Evolutionary conservation across 345 rosid genomes (phyloP), one percentile per base, ranked within the genome.

Genomic region (Isatis tinctoria): DNA sequence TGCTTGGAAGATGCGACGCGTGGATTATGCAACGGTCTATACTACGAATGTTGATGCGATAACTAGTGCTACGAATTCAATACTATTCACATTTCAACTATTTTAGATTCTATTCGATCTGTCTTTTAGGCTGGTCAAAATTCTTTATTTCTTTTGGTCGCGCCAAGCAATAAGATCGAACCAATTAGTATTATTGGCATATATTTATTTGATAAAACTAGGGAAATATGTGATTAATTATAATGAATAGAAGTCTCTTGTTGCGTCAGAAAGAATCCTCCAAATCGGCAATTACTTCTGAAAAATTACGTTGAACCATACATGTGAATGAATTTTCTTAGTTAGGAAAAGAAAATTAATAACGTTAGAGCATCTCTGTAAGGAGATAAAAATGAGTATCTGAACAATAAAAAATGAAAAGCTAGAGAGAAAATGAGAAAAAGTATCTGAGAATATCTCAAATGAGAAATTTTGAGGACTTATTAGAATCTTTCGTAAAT

Each of bases 11-110:
- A 13, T 54, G 52, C 5, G 43, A 62, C 5, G 18, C 16, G 61
- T 72, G 61, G 56, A 20, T 40, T 9, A 62, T 51, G 44, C 76
- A 62, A 72, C 13, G 53, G 35, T 56, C 14, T 54, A 41, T n/a
- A 35, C 64, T 6, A 53, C 10, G 53, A n/a, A 32, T 12, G 52
- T 41, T 41, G 58, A 65, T 43, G 32, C 37, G 20, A 9, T 45
- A 32, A 33, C 14, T 16, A 51, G 69, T 63, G 70, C 47, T 40
- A 30, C 48, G 65, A 41, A 24, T 32, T 44, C 71, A 54, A 22
- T 53, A 22, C 65, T 24, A 24, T 73, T 56, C 65, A 54, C 65
- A 17, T 56, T 73, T 24, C 12, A 57, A 17, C 51, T 57, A 18
- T 45, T 35, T 53, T 35, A 44, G 59, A 45, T 56, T 74, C 41